Percentiles rank a stretch among this genome's conserved stretches.
phyloP scores from a whole-genome alignment of 345 rosid species.

The Trapa bicornis region DNA sequence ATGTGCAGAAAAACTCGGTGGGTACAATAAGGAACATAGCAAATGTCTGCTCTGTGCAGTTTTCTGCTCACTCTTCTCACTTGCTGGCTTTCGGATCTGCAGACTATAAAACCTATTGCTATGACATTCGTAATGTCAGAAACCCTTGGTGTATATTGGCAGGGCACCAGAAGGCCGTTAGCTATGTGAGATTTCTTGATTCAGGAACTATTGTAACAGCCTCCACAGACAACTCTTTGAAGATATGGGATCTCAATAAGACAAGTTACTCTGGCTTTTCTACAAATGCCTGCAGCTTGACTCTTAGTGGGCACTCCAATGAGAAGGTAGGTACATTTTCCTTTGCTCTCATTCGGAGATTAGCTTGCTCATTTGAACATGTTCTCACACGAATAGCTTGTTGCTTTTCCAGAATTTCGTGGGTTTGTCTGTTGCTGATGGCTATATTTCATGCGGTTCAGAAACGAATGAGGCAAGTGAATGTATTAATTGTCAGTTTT shows the following conservation, averaged over 20 bases:
- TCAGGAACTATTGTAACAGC: slow-evolving; percentile 78
- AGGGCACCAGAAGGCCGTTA: slow-evolving; percentile 92
- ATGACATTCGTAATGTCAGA: slow-evolving; percentile 70
- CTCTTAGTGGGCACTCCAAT: slow-evolving; percentile 78
- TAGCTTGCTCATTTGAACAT: background rate
- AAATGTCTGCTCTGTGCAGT: slow-evolving; percentile 91
- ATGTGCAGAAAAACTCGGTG: slow-evolving; percentile 58
- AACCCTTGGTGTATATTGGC: slow-evolving; percentile 81
- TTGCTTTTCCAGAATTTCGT: slow-evolving; percentile 64
- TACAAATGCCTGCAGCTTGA: slow-evolving; percentile 60
- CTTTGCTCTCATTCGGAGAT: background rate
- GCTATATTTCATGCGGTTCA: slow-evolving; percentile 90
- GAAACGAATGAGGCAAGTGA: slow-evolving; percentile 90
- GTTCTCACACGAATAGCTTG: background rate
- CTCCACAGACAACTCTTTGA: slow-evolving; percentile 87
- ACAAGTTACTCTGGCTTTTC: slow-evolving; percentile 53
- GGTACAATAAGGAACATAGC: slow-evolving; percentile 78
- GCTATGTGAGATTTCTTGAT: slow-evolving; percentile 86
- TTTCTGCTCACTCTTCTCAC: slow-evolving; percentile 80
- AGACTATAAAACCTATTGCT: slow-evolving; percentile 84
- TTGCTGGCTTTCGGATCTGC: slow-evolving; percentile 96
- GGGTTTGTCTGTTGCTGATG: slow-evolving; percentile 75
- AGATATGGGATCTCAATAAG: slow-evolving; percentile 90
- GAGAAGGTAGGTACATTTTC: slow-evolving; percentile 49
- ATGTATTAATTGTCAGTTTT: background rate